Base-by-base conservation (phyloP, 768 basidiomycete genomes). In the Tylopilus cervinicoccineus region DNA sequence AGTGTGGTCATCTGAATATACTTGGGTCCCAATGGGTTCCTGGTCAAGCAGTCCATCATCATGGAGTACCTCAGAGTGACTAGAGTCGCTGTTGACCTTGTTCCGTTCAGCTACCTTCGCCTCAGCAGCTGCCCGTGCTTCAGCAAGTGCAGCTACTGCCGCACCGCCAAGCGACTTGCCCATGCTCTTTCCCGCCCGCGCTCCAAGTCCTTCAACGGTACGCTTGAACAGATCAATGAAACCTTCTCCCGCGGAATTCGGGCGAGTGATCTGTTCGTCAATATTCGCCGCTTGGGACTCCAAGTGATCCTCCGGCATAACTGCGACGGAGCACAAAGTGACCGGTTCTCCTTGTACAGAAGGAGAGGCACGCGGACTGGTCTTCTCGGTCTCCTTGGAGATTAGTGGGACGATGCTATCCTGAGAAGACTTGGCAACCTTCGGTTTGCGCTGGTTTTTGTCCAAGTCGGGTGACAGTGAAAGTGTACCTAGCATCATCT, bases 171-270 rank as follows among this genome's bases (percentile, higher is more conserved):
- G 60, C 31, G 86, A 85, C 58, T 82, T 87, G 44, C 77, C 76
- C 61, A 74, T 70, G 43, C 76, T 76, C 59, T 81, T 87, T 26
- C 76, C 76, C 38, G 73, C 59, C 5, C 77, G 78, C 16, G 79
- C 72, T 16, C 84, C 83, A 24, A 85, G 70, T 14, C 75, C 83
- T 61, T 86, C 81, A 0, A 89, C 79, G 1, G 81, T 87, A 59
- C 78, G 81, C 69, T 86, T 90, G 42, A 91, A 72, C 16, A 76
- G 71, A 56, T 80, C 78, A 36, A 90, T 73, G 53, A 85, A 76
- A 19, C 76, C 84, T 26, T 78, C 64, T 5, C 65, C 56, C 17
- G 43, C 43, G 23, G 45, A 34, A 34, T 59, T 43, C 37, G 57
- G 26, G 20, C 27, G 47, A 46, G 29, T 39, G 14, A 41, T 41